Conservation (phyloP, 1,284 basidiomycete species). For the Cystobasidium pallidum region DNA sequence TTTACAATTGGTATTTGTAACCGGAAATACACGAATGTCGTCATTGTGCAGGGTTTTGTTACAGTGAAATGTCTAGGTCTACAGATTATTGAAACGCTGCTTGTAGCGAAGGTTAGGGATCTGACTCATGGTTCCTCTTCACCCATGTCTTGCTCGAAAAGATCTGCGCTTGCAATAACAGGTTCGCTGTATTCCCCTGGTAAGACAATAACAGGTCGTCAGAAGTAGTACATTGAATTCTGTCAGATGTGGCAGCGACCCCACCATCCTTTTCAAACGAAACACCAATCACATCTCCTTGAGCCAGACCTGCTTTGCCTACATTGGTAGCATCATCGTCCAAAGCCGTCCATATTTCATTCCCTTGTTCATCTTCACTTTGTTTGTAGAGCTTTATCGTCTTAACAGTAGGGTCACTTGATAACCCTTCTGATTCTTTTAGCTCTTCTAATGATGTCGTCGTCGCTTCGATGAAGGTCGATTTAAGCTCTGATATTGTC, state of each 20-base stretch:
- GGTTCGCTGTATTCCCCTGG: conserved; percentile 25
- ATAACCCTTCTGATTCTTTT: conserved; percentile 58
- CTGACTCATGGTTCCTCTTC: conserved; percentile 1
- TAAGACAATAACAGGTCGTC: too few relatives aligned
- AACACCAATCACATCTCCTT: conserved; percentile 39
- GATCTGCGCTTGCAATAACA: conserved; percentile 8
- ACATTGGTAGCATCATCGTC: conserved; percentile 34
- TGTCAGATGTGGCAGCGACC: neutral
- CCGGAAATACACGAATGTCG: too few relatives aligned
- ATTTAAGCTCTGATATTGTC: conserved; percentile 70
- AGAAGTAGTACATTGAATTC: neutral
- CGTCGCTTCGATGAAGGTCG: conserved; percentile 65
- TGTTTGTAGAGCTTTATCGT: conserved; percentile 38
- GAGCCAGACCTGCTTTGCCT: conserved; percentile 34
- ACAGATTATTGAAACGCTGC: too few relatives aligned
- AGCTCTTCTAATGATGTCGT: conserved; percentile 70
- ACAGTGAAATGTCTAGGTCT: too few relatives aligned
- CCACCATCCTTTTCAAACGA: conserved; percentile 29
- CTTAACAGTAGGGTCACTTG: neutral
- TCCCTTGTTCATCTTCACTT: conserved; percentile 29
- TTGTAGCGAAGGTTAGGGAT: too few relatives aligned
- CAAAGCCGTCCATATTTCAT: conserved; percentile 28
- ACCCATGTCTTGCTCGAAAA: neutral
- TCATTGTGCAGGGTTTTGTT: too few relatives aligned
- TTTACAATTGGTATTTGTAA: too few relatives aligned